A percentile compares a stretch with the other conserved stretches of the same genome.
phyloP scores from a whole-genome alignment of 371 early-diverging fungal genomes.

The Mucor indicus region DNA sequence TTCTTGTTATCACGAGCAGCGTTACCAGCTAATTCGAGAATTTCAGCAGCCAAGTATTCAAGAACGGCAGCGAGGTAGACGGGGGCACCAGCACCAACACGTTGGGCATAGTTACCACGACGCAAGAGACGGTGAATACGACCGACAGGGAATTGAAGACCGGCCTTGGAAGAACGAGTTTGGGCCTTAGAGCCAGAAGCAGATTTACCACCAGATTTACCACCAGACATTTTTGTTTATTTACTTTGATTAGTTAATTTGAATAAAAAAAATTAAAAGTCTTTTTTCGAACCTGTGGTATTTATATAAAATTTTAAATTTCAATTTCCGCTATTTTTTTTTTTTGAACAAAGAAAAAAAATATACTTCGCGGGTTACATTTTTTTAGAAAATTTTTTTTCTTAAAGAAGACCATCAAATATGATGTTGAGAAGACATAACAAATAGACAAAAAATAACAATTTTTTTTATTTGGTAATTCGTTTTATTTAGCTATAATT shows the following conservation, averaged over 20 bases:
- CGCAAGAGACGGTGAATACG: constrained; percentile 95
- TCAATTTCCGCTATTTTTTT: too few relatives aligned
- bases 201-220: constrained; percentile 50
- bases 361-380: too few relatives aligned
- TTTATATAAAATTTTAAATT: not conserved
- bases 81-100: constrained; percentile 90
- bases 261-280: not conserved
- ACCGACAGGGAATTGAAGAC: constrained; percentile 95
- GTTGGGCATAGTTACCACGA: constrained; percentile 92
- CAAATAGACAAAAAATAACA: too few relatives aligned
- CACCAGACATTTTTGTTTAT: constrained; percentile 36
- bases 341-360: not conserved
- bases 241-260: constrained; percentile 8
- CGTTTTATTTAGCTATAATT: not conserved
- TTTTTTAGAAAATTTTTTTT: too few relatives aligned
- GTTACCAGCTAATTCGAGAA: constrained; percentile 92
- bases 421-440: too few relatives aligned
- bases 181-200: constrained; percentile 57
- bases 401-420: too few relatives aligned
- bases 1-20: constrained; percentile 94
- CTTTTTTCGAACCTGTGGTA: not conserved
- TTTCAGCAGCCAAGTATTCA: constrained; percentile 94
- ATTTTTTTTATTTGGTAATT: constrained; percentile 17
- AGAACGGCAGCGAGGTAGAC: constrained; percentile 92
- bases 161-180: constrained; percentile 79